phyloP scores from a whole-genome alignment of 78 protist genomes.

The Tieghemostelium lacteum region DNA sequence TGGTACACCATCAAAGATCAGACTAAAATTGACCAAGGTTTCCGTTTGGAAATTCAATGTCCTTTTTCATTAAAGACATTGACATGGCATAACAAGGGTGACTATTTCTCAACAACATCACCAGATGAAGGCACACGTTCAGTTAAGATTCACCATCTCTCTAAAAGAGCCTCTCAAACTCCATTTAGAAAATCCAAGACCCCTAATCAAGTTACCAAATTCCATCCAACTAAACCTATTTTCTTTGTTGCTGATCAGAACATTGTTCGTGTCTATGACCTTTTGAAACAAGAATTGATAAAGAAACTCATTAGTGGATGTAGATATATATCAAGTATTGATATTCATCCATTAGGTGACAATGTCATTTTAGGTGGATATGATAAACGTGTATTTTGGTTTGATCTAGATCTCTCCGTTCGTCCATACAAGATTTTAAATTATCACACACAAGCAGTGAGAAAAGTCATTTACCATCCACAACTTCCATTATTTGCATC shows the following conservation, averaged over 20 bases:
- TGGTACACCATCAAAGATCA: constrained; percentile 17
- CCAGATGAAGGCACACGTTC: constrained; percentile 79
- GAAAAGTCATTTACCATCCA: constrained; percentile 90
- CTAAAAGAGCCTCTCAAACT: constrained; percentile 65
- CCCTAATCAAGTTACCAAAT: constrained; percentile 78
- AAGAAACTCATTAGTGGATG: constrained; percentile 78
- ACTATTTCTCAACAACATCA: constrained; percentile 91
- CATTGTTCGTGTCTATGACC: constrained; percentile 88
- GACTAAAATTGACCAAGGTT: not conserved
- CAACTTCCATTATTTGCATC: constrained; percentile 96
- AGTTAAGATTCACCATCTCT: constrained; percentile 66
- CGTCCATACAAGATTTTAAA: constrained; percentile 93
- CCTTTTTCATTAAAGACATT: constrained; percentile 45
- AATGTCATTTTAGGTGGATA: constrained; percentile 92
- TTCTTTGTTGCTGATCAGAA: constrained; percentile 93
- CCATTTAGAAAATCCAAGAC: constrained; percentile 78
- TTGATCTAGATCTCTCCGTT: constrained; percentile 94
- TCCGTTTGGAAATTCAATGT: constrained; percentile 28
- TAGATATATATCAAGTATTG: constrained; percentile 88
- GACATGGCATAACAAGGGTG: constrained; percentile 96
- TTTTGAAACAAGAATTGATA: constrained; percentile 81
- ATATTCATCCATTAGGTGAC: constrained; percentile 95
- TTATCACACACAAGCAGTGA: constrained; percentile 94
- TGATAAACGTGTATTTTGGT: constrained; percentile 96
- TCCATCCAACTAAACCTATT: constrained; percentile 97